Percentiles rank a stretch among this genome's conserved stretches.
Conservation (phyloP, 345 rosid genomes). For the Hypericum androsaemum region DNA sequence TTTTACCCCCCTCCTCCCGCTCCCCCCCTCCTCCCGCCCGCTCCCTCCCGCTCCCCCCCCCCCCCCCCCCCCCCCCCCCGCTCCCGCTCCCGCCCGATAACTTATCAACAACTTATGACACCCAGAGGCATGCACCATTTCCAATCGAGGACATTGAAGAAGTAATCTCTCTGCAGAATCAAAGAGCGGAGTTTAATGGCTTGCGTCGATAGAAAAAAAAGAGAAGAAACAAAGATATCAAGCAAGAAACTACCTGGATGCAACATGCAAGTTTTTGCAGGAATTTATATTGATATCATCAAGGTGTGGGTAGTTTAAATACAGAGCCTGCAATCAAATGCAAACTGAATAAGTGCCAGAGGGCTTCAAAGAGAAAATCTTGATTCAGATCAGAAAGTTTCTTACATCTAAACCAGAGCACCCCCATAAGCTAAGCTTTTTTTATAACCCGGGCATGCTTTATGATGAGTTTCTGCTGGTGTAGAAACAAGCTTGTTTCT, state of each 20-base stretch:
- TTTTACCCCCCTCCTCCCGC: too few species aligned
- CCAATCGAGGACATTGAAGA: constrained; percentile 80
- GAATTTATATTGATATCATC: constrained; percentile 72
- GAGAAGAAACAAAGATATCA: background rate
- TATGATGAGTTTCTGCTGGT: constrained; percentile 80
- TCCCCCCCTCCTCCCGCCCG: too few species aligned
- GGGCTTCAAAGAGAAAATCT: constrained; percentile 1
- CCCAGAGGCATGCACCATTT: constrained; percentile 71
- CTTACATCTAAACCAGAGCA: constrained; percentile 96
- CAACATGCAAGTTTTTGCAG: constrained; percentile 67
- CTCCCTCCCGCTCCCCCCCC: too few species aligned
- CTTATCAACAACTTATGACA: constrained; percentile 53
- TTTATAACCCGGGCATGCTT: constrained; percentile 69
- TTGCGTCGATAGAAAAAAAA: background rate
- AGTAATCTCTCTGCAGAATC: constrained; percentile 48
- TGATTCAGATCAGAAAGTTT: constrained; percentile 1
- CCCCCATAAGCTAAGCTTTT: constrained; percentile 95
- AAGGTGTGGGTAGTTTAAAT: constrained; percentile 80
- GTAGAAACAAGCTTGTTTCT: constrained; percentile 41
- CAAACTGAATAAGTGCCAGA: constrained; percentile 16
- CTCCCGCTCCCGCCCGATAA: too few species aligned
- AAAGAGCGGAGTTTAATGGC: background rate
- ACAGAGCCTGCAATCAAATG: constrained; percentile 64
- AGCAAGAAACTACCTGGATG: constrained; percentile 41
- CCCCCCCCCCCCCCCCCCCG: too few species aligned